Evolutionary conservation across 225 moss, liverwort and hornwort species (phyloP).

Genomic region (Asterella californica): DNA sequence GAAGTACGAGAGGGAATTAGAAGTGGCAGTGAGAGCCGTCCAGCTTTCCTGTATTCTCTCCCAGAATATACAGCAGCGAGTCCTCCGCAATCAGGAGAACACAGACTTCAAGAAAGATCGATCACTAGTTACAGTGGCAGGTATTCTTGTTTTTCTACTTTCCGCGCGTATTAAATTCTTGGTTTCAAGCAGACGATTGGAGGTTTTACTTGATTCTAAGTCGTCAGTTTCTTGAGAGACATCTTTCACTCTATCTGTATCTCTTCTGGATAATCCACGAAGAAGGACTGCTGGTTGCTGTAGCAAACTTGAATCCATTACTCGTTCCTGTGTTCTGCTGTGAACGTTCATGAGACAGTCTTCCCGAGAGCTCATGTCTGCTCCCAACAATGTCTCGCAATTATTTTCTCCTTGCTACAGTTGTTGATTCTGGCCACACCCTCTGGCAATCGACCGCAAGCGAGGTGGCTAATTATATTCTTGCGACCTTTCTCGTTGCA

Average conservation of each 20-base stretch:
- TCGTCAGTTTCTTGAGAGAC: background rate
- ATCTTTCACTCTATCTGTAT: background rate
- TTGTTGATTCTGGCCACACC: too few relatives aligned
- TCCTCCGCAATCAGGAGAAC: constrained; percentile 72
- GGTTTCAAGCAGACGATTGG: background rate
- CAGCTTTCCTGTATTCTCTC: constrained; percentile 89
- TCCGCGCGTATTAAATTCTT: background rate
- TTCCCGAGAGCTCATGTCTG: background rate
- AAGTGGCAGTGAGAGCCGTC: constrained; percentile 74
- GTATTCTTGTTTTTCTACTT: constrained; percentile 26
- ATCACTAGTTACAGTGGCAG: constrained; percentile 90
- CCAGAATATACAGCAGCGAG: constrained; percentile 73
- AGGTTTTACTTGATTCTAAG: background rate
- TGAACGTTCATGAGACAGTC: background rate
- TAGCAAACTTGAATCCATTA: background rate
- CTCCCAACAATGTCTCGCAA: background rate
- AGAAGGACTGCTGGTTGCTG: background rate
- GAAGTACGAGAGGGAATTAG: constrained; percentile 65
- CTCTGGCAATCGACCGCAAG: too few relatives aligned
- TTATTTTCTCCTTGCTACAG: too few relatives aligned
- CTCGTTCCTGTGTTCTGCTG: background rate
- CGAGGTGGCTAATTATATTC: background rate
- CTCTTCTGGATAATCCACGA: background rate
- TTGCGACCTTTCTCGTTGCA: background rate
- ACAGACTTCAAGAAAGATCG: constrained; percentile 76